A percentile compares a stretch with the other conserved stretches of the same genome.
Conservation (phyloP, 2,329 filamentous ascomycete genomes). For the Periconia macrospinosa region DNA sequence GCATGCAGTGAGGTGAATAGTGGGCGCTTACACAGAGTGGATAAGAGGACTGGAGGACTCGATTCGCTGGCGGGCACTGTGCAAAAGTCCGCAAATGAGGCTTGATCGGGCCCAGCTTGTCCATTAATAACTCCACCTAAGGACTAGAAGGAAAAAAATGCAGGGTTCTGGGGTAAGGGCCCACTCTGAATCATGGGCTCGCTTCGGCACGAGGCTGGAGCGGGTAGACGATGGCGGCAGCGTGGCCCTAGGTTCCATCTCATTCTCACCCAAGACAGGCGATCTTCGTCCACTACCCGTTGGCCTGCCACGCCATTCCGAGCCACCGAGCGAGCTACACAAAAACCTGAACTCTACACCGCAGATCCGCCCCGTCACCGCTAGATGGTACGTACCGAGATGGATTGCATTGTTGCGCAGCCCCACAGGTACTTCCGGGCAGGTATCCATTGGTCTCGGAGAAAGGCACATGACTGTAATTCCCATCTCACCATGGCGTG, state of each 20-base stretch:
- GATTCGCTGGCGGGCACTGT: constrained; percentile 30
- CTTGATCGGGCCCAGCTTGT: constrained; percentile 24
- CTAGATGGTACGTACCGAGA: constrained; percentile 15
- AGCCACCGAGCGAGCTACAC: too few relatives aligned
- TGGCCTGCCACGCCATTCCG: too few relatives aligned
- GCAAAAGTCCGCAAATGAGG: constrained; percentile 22
- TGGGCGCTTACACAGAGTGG: constrained; percentile 39
- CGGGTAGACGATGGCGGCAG: constrained; percentile 23
- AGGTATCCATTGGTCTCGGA: not conserved
- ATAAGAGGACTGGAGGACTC: constrained; percentile 22
- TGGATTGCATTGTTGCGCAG: constrained; percentile 14
- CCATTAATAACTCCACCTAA: constrained; percentile 36
- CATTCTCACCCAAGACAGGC: constrained; percentile 1
- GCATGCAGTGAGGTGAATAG: constrained; percentile 24
- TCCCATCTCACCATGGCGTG: not conserved
- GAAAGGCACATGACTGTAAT: constrained; percentile 10
- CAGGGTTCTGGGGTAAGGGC: not conserved
- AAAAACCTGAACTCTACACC: constrained; percentile 6
- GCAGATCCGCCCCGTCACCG: constrained; percentile 30
- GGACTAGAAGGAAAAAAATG: constrained; percentile 9
- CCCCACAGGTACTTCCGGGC: constrained; percentile 15
- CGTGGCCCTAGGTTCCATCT: constrained; percentile 16
- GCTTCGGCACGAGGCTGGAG: constrained; percentile 28
- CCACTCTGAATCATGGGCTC: constrained; percentile 16
- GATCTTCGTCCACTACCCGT: constrained; percentile 24